These are phyloP conservation scores for Penicillium malachiteum DNA, from an alignment of 495 filamentous ascomycete genomes.

Conservation along the genomic window DNA sequence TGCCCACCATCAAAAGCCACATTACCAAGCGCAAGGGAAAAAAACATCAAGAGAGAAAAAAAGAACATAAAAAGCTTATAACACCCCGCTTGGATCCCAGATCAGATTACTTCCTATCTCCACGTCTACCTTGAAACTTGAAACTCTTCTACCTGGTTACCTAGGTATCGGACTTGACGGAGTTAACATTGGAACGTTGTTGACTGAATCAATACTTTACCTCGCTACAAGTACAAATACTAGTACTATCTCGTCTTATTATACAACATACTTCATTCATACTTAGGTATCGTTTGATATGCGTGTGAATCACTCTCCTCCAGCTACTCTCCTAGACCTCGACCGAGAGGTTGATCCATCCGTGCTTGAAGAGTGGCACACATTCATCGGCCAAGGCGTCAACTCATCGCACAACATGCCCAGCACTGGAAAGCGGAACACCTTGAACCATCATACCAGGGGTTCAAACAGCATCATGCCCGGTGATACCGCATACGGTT, in stretches of 20 bases:
- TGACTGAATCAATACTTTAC: too few relatives aligned
- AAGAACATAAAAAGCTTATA: slow-evolving; percentile 1
- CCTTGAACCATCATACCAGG: background rate
- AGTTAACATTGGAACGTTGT: too few relatives aligned
- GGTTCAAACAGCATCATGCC: slow-evolving; percentile 2
- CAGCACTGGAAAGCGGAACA: slow-evolving; percentile 8
- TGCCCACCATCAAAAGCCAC: background rate
- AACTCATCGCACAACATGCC: slow-evolving; percentile 1
- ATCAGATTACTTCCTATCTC: background rate
- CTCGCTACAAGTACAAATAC: background rate
- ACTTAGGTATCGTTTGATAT: slow-evolving; percentile 8
- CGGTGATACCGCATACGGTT: slow-evolving; percentile 3
- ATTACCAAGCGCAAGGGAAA: background rate
- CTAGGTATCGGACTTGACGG: background rate
- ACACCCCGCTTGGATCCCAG: background rate
- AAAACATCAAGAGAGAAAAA: background rate
- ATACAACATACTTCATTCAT: background rate
- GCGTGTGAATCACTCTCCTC: slow-evolving; percentile 12
- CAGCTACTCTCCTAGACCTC: slow-evolving; percentile 16
- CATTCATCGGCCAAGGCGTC: background rate
- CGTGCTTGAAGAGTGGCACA: background rate
- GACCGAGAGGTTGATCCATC: slow-evolving; percentile 3
- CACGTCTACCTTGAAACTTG: background rate
- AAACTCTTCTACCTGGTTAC: background rate
- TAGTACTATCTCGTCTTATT: background rate